Conservation (phyloP, 495 filamentous ascomycete species). For the Trichocladium antarcticum region DNA sequence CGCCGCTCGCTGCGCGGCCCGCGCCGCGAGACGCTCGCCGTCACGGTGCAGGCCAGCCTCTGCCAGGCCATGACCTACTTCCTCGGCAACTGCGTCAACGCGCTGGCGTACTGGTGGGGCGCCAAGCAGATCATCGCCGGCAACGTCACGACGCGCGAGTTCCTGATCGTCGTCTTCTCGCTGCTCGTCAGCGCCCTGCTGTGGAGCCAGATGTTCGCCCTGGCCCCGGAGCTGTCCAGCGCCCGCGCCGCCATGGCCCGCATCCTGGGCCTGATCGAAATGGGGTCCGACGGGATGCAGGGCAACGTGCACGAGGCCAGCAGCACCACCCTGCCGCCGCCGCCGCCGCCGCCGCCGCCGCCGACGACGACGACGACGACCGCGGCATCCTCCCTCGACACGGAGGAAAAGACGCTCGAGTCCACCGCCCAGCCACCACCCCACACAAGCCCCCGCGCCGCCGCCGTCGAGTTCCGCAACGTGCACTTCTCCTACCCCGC, state of each 20-base stretch:
- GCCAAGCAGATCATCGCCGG: slow-evolving; percentile 54
- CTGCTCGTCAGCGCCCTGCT: slow-evolving; percentile 26
- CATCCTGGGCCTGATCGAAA: slow-evolving; percentile 14
- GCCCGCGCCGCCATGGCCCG: slow-evolving; percentile 17
- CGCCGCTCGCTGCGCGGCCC: slow-evolving; percentile 11
- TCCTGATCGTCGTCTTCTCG: slow-evolving; percentile 67
- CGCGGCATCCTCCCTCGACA: background rate
- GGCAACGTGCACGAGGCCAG: background rate
- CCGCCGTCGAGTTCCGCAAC: slow-evolving; percentile 43
- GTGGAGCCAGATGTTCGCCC: slow-evolving; percentile 27
- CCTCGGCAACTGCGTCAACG: slow-evolving; percentile 64
- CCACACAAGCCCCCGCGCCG: slow-evolving; percentile 44
- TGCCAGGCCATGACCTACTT: slow-evolving; percentile 70
- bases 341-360: too few species aligned
- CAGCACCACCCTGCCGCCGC: too few species aligned
- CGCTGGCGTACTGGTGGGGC: slow-evolving; percentile 68
- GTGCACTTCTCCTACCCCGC: slow-evolving; percentile 50
- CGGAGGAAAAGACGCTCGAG: slow-evolving; percentile 17
- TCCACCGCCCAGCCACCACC: slow-evolving; percentile 51
- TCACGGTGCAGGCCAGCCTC: slow-evolving; percentile 14
- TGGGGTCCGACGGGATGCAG: slow-evolving; percentile 11
- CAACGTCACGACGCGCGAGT: slow-evolving; percentile 59
- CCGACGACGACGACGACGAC: too few species aligned
- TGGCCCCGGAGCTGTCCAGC: slow-evolving; percentile 25
- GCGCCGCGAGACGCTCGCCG: slow-evolving; percentile 10